These are phyloP conservation scores for Colletotrichum brevisporum DNA, from an alignment of 2,329 filamentous ascomycete species.

Conservation along the genomic window DNA sequence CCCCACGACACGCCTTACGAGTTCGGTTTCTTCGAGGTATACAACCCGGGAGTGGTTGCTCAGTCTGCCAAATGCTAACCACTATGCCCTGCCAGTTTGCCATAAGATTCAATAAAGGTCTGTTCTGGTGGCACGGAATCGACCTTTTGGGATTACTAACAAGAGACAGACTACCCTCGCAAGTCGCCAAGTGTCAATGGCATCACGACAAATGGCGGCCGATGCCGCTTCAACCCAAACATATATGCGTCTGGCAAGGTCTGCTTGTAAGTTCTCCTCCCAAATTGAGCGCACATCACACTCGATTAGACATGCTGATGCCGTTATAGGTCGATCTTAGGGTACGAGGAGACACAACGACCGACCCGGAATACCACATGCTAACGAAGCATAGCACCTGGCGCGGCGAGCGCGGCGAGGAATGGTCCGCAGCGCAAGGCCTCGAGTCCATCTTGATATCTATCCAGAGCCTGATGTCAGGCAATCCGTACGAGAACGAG, in stretches of 20 bases:
- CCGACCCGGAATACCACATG: not conserved
- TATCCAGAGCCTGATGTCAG: conserved; percentile 95
- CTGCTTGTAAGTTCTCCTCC: conserved; percentile 77
- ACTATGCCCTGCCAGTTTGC: conserved; percentile 69
- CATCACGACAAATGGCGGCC: conserved; percentile 89
- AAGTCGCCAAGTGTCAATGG: conserved; percentile 75
- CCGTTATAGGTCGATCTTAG: conserved; percentile 81
- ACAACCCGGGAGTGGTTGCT: conserved; percentile 42
- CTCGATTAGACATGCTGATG: conserved; percentile 1
- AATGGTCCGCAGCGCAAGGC: conserved; percentile 97
- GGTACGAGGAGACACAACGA: conserved; percentile 65
- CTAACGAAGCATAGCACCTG: conserved; percentile 78
- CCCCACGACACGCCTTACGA: conserved; percentile 96
- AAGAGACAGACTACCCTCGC: conserved; percentile 81
- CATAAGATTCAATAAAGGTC: conserved; percentile 83
- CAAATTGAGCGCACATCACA: not conserved
- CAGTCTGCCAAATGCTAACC: conserved; percentile 45
- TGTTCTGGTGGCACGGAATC: not conserved
- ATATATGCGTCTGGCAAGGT: conserved; percentile 94
- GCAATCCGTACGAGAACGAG: conserved; percentile 96
- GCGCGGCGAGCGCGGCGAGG: conserved; percentile 89
- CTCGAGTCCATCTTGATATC: conserved; percentile 94
- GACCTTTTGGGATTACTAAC: conserved; percentile 3
- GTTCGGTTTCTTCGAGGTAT: conserved; percentile 95
- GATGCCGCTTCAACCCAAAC: conserved; percentile 95